Evolutionary conservation across 148 eudicot genomes (phyloP).

Genomic region (Nepenthes gracilis): DNA sequence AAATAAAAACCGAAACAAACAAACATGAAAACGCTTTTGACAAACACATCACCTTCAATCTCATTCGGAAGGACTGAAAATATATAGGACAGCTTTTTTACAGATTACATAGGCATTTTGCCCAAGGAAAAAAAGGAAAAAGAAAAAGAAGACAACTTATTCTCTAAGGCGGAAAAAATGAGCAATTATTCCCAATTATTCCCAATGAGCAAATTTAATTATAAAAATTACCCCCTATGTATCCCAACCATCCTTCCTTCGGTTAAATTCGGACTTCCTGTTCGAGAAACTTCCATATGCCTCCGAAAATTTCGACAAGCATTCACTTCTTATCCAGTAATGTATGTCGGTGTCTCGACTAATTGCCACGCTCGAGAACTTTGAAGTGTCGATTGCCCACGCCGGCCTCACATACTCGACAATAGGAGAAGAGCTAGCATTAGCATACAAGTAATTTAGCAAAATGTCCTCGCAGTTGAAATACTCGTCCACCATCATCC

Average conservation of each 20-base stretch:
- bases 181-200: no score
- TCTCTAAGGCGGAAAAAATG: no score
- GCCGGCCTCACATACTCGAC: conserved; percentile 85
- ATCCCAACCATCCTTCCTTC: conserved; percentile 91
- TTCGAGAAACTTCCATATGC: conserved; percentile 58
- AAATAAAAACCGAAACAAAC: no score
- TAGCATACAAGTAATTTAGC: conserved; percentile 87
- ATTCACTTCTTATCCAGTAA: conserved; percentile 61
- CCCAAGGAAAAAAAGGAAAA: no score
- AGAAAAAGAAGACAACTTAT: no score
- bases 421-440: conserved; percentile 39
- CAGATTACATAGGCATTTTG: no score
- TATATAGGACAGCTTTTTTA: no score
- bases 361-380: conserved; percentile 67
- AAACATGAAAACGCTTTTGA: no score
- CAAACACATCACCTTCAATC: no score
- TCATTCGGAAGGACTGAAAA: no score
- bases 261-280: conserved; percentile 48
- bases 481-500: conserved; percentile 49
- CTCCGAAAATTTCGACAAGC: conserved; percentile 43
- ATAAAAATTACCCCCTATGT: conserved; percentile 25
- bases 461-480: conserved; percentile 94
- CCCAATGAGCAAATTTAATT: no score
- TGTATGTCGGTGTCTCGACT: conserved; percentile 69
- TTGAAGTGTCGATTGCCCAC: conserved; percentile 84